phyloP scores from a whole-genome alignment of 495 filamentous ascomycete species.

The Hyaloscypha hepaticicola region DNA sequence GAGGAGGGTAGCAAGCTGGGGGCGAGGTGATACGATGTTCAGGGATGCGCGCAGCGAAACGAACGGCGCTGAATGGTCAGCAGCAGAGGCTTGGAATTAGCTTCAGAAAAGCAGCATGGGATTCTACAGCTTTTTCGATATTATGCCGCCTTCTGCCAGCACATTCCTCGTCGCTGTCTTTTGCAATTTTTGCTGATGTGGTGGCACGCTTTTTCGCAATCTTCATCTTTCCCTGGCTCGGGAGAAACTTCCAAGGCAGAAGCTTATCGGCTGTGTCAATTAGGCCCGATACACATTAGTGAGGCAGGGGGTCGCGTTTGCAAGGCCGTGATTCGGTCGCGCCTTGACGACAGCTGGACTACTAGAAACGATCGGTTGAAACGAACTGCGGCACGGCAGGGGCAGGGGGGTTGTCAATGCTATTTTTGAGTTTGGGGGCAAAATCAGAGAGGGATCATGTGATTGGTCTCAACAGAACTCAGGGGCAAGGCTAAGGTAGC shows the following conservation, averaged over 20 bases:
- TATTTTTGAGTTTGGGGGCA: not conserved
- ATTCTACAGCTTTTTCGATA: slow-evolving; percentile 1
- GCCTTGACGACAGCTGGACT: not conserved
- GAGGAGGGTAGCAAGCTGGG: not conserved
- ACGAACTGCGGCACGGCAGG: not conserved
- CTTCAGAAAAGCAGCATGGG: too few relatives aligned
- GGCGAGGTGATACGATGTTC: not conserved
- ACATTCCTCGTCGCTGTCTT: not conserved
- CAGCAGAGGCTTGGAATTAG: too few relatives aligned
- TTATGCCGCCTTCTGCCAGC: not conserved
- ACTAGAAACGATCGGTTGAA: not conserved
- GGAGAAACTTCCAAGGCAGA: not conserved
- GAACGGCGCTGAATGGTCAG: not conserved
- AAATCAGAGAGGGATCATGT: not conserved
- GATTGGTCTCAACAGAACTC: not conserved
- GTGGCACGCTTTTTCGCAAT: not conserved
- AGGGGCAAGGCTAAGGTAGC: not conserved
- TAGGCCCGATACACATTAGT: not conserved
- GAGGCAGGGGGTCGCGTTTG: not conserved
- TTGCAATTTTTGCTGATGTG: not conserved
- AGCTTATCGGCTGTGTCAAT: slow-evolving; percentile 1
- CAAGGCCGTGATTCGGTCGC: not conserved
- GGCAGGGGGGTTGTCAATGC: not conserved
- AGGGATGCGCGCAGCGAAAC: not conserved
- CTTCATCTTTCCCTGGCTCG: not conserved